These are phyloP conservation scores for Alternaria metachromatica DNA, from an alignment of 2,329 filamentous ascomycete genomes.

Conservation along the genomic window DNA sequence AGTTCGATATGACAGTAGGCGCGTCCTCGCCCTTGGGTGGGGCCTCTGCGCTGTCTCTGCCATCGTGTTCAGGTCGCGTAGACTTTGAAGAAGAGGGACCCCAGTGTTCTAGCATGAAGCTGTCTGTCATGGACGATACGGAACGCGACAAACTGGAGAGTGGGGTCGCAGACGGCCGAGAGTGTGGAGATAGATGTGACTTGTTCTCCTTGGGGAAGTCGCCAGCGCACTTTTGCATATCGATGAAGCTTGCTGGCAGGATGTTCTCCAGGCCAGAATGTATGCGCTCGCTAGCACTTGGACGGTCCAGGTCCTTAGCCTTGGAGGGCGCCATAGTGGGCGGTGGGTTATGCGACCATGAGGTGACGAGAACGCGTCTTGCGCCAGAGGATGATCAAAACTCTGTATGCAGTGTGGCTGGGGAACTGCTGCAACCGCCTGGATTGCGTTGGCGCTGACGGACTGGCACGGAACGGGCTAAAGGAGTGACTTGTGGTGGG, in stretches of 20 bases:
- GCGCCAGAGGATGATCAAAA: constrained; percentile 9
- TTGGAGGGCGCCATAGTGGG: constrained; percentile 26
- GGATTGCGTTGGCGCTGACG: constrained; percentile 13
- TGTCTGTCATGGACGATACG: constrained; percentile 44
- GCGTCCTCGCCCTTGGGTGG: constrained; percentile 28
- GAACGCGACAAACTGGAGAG: constrained; percentile 36
- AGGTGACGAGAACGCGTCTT: constrained; percentile 10
- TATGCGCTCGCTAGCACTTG: constrained; percentile 22
- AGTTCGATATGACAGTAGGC: constrained; percentile 42
- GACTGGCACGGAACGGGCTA: constrained; percentile 18
- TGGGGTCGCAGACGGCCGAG: constrained; percentile 29
- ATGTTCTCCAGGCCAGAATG: constrained; percentile 39
- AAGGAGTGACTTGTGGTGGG: constrained; percentile 25
- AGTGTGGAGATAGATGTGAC: constrained; percentile 21
- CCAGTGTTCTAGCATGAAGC: constrained; percentile 42
- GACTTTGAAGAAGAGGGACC: constrained; percentile 21
- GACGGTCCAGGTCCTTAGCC: constrained; percentile 23
- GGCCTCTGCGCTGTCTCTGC: constrained; percentile 17
- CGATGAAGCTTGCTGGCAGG: constrained; percentile 32
- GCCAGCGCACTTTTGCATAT: constrained; percentile 14
- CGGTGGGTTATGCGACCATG: constrained; percentile 20
- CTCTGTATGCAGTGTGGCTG: constrained; percentile 13
- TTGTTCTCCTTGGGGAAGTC: constrained; percentile 24
- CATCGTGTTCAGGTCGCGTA: constrained; percentile 13
- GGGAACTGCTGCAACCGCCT: constrained; percentile 27